A percentile compares a stretch with the other conserved stretches of the same genome.
phyloP scores from a whole-genome alignment of 768 basidiomycete genomes.

The Mycena floridula region DNA sequence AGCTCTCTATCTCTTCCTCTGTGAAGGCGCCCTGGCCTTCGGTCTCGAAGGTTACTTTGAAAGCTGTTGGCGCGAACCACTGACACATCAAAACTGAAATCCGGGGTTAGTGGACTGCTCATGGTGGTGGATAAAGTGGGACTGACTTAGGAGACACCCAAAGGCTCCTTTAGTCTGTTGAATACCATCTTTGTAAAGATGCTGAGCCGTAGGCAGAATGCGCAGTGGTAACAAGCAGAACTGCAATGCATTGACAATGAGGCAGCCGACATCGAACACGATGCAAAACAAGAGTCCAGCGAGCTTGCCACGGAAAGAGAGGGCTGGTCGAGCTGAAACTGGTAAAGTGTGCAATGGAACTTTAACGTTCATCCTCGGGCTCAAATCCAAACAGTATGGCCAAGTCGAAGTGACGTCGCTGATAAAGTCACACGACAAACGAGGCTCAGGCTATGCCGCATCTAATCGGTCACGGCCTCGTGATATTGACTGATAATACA shows the following conservation, averaged over 20 bases:
- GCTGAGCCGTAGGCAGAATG: conserved; percentile 54
- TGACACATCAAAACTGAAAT: conserved; percentile 68
- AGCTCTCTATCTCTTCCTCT: conserved; percentile 46
- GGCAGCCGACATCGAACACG: conserved; percentile 56
- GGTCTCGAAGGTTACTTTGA: conserved; percentile 70
- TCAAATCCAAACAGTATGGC: not conserved
- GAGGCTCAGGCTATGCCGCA: no score
- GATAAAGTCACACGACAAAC: no score
- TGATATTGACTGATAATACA: not conserved
- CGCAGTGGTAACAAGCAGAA: conserved; percentile 67
- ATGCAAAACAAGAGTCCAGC: conserved; percentile 46
- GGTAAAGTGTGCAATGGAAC: conserved; percentile 35
- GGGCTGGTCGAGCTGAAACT: conserved; percentile 46
- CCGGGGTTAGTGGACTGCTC: no score
- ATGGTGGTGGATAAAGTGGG: not conserved
- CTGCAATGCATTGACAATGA: conserved; percentile 71
- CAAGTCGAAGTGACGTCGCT: no score
- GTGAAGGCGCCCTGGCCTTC: conserved; percentile 61
- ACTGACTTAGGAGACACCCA: conserved; percentile 66
- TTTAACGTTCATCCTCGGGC: not conserved
- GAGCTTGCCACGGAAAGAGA: conserved; percentile 46
- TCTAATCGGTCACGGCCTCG: no score
- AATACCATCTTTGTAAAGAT: conserved; percentile 63
- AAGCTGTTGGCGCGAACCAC: conserved; percentile 73
- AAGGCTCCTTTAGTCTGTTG: conserved; percentile 82